phyloP scores from a whole-genome alignment of 345 rosid species.

The Litchi chinensis region DNA sequence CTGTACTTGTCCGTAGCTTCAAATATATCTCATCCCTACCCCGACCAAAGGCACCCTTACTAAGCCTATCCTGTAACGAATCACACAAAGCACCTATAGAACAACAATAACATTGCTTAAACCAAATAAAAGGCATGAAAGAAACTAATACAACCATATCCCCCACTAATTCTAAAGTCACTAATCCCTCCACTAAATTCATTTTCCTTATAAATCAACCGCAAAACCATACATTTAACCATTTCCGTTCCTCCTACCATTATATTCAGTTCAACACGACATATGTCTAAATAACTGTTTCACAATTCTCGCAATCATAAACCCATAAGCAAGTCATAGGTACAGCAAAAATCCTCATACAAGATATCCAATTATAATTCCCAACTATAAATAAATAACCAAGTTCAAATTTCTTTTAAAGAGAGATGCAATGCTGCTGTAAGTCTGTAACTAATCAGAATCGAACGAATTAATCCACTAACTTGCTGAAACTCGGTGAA shows the following conservation, averaged over 20 bases:
- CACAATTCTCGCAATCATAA: background rate
- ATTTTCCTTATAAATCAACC: conserved; percentile 3
- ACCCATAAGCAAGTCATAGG: background rate
- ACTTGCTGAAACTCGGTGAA: conserved; percentile 95
- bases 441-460: background rate
- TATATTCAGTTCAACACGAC: background rate
- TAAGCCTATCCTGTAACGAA: conserved; percentile 92
- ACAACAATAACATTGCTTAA: conserved; percentile 20
- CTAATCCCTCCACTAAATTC: background rate
- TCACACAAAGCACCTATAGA: conserved; percentile 80
- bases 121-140: conserved; percentile 8
- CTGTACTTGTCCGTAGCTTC: conserved; percentile 93
- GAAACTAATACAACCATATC: conserved; percentile 6
- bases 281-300: no score
- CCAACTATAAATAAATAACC: background rate
- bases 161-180: background rate
- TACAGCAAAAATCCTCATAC: background rate
- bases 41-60: conserved; percentile 78
- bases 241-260: background rate
- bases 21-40: conserved; percentile 81
- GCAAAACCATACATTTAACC: conserved; percentile 6
- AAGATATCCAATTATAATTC: background rate
- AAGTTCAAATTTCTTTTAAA: background rate
- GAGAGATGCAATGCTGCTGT: background rate
- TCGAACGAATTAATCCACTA: conserved; percentile 19